These are phyloP conservation scores for Colletotrichum chrysophilum DNA, from an alignment of 2,329 filamentous ascomycete genomes.

Conservation along the genomic window DNA sequence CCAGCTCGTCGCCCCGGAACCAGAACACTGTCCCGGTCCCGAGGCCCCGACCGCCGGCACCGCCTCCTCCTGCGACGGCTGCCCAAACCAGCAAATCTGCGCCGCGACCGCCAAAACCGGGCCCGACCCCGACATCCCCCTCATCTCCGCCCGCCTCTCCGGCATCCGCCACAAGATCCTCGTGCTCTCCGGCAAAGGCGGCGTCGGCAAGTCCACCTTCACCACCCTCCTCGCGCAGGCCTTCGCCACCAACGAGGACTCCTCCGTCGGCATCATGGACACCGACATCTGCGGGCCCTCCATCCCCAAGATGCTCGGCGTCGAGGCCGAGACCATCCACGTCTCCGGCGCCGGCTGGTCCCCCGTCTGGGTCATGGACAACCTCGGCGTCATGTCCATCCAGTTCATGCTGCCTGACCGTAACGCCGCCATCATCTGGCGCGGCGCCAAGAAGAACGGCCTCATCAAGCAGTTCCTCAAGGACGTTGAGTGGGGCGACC, in stretches of 20 bases:
- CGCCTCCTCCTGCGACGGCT: constrained; percentile 88
- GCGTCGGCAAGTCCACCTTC: constrained; percentile 96
- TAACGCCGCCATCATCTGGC: constrained; percentile 97
- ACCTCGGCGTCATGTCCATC: constrained; percentile 94
- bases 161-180: constrained; percentile 91
- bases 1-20: constrained; percentile 89
- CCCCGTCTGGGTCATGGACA: constrained; percentile 94
- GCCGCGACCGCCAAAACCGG: constrained; percentile 87
- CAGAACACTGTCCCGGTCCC: constrained; percentile 94
- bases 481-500: constrained; percentile 95
- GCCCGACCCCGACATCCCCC: constrained; percentile 89
- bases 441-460: constrained; percentile 97
- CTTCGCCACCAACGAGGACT: constrained; percentile 81
- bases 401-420: constrained; percentile 97
- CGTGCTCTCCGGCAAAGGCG: constrained; percentile 92
- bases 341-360: constrained; percentile 89
- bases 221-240: constrained; percentile 87
- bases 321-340: constrained; percentile 92
- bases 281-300: constrained; percentile 96
- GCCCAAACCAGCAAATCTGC: constrained; percentile 95
- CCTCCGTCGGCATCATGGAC: constrained; percentile 92
- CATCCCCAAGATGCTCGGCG: constrained; percentile 99
- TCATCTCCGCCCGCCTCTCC: constrained; percentile 83
- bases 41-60: constrained; percentile 74
- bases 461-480: constrained; percentile 98